Evolutionary conservation across 148 eudicot genomes (phyloP), one percentile per base, ranked within the genome.

Genomic region (Fagopyrum esculentum): DNA sequence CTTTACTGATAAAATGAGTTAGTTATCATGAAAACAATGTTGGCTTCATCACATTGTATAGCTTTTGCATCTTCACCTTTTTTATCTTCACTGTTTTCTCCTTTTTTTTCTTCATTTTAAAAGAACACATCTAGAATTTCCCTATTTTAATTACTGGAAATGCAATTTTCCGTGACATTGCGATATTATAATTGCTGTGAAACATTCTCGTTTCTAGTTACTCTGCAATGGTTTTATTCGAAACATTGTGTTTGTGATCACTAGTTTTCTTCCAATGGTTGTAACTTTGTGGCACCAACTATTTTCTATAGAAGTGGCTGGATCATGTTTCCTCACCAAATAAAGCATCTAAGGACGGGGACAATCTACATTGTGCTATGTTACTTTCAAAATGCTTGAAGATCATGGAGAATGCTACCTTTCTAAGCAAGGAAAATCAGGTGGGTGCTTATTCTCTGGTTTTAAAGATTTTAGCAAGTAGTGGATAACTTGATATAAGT

Each of bases 331-430:
- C 85, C 70, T 60, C 78, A 35, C 84, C 84, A 44, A 71, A 47
- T 49, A 81, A 76, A 47, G 83, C 80, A 75, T 82, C 83, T 4
- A 89, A 85, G 82, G 88, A 87, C 70, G 75, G 68, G 6, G 69
- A 26, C 19, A 84, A 81, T 74, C 55, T 82, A 77, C 89, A 91
- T 78, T 87, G 90, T 77, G 76, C 88, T 66, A 81, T 82, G 69
- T 74, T 87, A 81, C 86, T 93, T 75, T 86, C 91, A 48, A 93
- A 88, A 79, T 91, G 98, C 77, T 82, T 93, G 82, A 93, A 88
- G 79, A 88, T 91, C 71, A 88, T 89, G 97, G 98, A 93, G 84
- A 93, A 93, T 82, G 89, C 93, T 30, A 89, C 95, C 7, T 89
- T 93, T 71, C 86, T 89, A 70, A 93, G 98, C 81, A 85, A 85